phyloP scores from a whole-genome alignment of 345 rosid species.

The Aquilaria malaccensis region DNA sequence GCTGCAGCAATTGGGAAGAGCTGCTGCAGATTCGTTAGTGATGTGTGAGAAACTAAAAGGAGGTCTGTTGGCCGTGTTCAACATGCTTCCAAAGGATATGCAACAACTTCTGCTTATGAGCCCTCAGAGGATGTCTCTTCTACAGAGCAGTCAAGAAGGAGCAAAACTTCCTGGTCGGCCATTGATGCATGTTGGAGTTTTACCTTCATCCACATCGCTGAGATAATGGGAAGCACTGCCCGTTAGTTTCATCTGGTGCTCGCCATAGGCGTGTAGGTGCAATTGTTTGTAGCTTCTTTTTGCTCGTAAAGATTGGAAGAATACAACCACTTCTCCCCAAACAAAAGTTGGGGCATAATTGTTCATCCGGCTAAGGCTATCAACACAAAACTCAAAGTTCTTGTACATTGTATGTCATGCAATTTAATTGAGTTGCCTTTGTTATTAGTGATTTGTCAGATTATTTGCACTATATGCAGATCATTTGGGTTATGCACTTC shows the following conservation, averaged over 20 bases:
- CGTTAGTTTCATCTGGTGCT: slow-evolving; percentile 10
- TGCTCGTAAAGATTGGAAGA: slow-evolving; percentile 12
- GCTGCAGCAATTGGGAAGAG: slow-evolving; percentile 44
- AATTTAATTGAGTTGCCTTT: neutral
- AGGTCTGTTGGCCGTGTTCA: slow-evolving; percentile 69
- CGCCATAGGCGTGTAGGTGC: no score
- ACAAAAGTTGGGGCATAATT: slow-evolving; percentile 3
- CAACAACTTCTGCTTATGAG: slow-evolving; percentile 82
- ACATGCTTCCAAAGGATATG: slow-evolving; percentile 73
- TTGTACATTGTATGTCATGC: slow-evolving; percentile 5
- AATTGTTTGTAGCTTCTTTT: slow-evolving; percentile 7
- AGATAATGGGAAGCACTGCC: slow-evolving; percentile 6
- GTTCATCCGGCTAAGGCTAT: slow-evolving; percentile 25
- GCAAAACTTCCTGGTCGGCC: slow-evolving; percentile 25
- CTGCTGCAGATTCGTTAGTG: slow-evolving; percentile 31
- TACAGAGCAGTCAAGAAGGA: slow-evolving; percentile 31
- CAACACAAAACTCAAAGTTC: slow-evolving; percentile 1
- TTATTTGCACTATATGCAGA: no score
- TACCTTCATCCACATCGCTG: slow-evolving; percentile 18
- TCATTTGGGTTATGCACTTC: no score
- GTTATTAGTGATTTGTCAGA: no score
- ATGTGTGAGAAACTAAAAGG: slow-evolving; percentile 61
- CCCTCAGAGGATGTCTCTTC: slow-evolving; percentile 76
- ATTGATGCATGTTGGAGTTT: slow-evolving; percentile 16
- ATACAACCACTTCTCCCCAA: slow-evolving; percentile 1